Evolutionary conservation across 2,329 filamentous ascomycete genomes (phyloP).

Genomic region (Colletotrichum siamense): DNA sequence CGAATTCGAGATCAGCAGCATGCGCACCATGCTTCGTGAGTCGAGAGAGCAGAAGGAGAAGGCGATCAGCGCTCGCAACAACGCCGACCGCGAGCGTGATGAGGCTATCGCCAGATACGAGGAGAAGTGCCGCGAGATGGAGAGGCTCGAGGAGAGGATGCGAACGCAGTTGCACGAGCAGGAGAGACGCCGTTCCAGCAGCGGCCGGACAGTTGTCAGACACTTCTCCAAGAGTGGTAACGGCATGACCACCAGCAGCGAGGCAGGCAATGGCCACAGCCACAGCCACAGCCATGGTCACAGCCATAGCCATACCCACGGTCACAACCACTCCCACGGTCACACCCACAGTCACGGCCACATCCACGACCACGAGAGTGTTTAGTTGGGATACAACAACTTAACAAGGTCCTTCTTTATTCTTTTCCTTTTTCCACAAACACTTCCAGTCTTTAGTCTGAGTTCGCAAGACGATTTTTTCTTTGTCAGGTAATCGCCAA

Average conservation of each 20-base stretch:
- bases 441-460: background rate
- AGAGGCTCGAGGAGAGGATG: constrained; percentile 16
- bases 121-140: constrained; percentile 12
- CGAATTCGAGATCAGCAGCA: constrained; percentile 5
- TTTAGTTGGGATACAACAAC: background rate
- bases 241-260: background rate
- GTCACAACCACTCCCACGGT: background rate
- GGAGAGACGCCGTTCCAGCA: background rate
- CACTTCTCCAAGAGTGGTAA: background rate
- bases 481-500: background rate
- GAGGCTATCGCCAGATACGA: background rate
- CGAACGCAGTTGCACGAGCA: constrained; percentile 4
- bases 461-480: background rate
- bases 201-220: background rate
- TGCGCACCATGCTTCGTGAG: constrained; percentile 14
- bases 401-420: background rate
- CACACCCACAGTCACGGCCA: background rate
- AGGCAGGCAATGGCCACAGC: background rate
- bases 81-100: constrained; percentile 11
- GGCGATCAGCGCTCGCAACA: constrained; percentile 6
- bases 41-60: constrained; percentile 14
- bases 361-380: background rate
- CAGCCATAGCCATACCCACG: background rate
- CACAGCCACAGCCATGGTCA: background rate
- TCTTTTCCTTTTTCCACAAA: background rate